Evolutionary conservation across 257 asterid genomes (phyloP).

Genomic region (Lavandula angustifolia): DNA sequence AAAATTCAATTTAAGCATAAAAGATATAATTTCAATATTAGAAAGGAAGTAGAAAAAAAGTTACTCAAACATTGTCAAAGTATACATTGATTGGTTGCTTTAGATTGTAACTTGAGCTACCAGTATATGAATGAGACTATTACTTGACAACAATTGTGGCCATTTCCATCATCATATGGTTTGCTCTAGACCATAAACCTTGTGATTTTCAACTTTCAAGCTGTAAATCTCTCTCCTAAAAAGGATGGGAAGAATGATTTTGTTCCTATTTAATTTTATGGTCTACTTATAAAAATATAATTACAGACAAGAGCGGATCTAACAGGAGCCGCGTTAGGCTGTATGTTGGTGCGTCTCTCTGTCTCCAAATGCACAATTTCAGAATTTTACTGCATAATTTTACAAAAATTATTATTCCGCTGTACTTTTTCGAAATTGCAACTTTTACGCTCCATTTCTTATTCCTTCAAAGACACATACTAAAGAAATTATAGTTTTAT

Average conservation of each 20-base stretch:
- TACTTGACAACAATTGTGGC: background rate
- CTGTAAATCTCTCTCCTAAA: background rate
- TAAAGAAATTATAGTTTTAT: too few species aligned
- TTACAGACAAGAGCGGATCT: too few species aligned
- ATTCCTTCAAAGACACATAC: too few species aligned
- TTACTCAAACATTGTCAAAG: background rate
- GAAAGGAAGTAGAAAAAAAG: background rate
- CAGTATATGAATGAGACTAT: background rate
- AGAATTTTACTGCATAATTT: too few species aligned
- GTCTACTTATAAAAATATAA: too few species aligned
- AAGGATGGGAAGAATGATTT: background rate
- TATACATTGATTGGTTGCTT: slow-evolving; percentile 21
- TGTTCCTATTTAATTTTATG: background rate
- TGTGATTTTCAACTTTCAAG: background rate
- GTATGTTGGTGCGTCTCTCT: too few species aligned
- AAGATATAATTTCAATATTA: background rate
- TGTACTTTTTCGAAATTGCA: too few species aligned
- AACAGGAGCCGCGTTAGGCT: too few species aligned
- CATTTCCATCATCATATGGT: background rate
- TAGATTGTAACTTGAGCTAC: slow-evolving; percentile 27
- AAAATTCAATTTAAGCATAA: too few species aligned
- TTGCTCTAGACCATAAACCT: background rate
- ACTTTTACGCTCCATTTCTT: too few species aligned
- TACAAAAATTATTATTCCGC: too few species aligned
- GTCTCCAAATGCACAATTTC: too few species aligned